Base-by-base conservation (phyloP, 352 stramenopile species). In the Phytopythium vexans region DNA sequence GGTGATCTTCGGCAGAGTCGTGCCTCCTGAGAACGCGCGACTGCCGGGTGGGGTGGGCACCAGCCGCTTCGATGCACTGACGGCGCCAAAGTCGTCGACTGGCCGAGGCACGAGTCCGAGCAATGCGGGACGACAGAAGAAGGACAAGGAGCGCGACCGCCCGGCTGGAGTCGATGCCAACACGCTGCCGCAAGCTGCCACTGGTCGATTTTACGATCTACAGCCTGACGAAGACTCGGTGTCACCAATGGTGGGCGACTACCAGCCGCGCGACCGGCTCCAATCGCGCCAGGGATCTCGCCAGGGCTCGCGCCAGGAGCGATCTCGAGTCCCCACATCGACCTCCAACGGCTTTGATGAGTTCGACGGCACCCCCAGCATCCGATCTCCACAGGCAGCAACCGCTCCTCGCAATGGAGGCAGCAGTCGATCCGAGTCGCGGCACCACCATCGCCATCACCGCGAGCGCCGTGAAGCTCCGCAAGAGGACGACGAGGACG, bases 201-300 rank as follows among this genome's bases (percentile, higher is more conserved):
- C 44, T 4, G 44, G 44, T 8, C 31, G 14, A 2, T 32, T 40
- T n/a, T 50, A 50, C 44, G 31, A 8, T 15, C 10, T 14, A 6
- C 43, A 38, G 5, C 43, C 16, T 11, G 66, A 84, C 2, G 62
- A 65, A 0, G 71, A 82, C 41, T 42, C 86, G 10, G 52, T 89
- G 7, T 39, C 66, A 2, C 71, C 77, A 32, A 36, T 85, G 0
- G 52, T 58, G 1, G 53, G 61, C 10, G 75, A 87, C 14, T 92
- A 92, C 47, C 77, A 86, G 46, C 73, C 83, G 8, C 66, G 79
- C 10, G 83, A 93, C 58, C 77, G 83, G 3, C 65, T 93, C 21
- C 77, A 91, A 43, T 93, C 83, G 10, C 74, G 83, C 6, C 82
- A 93, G 52, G 78, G 82, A 1, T 90, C 76, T 6, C 62, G 83